phyloP scores from a whole-genome alignment of 345 rosid genomes.

The Abelmoschus esculentus region DNA sequence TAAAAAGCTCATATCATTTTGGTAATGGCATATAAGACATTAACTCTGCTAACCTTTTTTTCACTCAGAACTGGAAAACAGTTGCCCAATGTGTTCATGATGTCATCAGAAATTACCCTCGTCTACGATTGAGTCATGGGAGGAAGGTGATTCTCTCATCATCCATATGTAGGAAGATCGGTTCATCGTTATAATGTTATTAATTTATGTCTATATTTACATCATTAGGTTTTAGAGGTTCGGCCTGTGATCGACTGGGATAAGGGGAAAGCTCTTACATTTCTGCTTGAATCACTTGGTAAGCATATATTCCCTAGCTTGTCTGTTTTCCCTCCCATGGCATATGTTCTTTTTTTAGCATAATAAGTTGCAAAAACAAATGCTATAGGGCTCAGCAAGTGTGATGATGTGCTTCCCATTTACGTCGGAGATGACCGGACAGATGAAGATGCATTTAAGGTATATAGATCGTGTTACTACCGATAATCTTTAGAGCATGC shows the following conservation, averaged over 20 bases:
- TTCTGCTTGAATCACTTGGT: slow-evolving; percentile 93
- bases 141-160: slow-evolving; percentile 44
- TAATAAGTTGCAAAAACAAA: background rate
- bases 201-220: background rate
- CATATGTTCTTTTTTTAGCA: background rate
- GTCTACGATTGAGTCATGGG: slow-evolving; percentile 59
- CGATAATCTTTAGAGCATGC: background rate
- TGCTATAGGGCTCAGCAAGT: slow-evolving; percentile 47
- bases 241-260: slow-evolving; percentile 92
- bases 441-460: slow-evolving; percentile 97
- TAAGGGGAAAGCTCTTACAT: slow-evolving; percentile 86
- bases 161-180: background rate
- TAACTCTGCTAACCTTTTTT: background rate
- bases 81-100: slow-evolving; percentile 50
- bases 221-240: slow-evolving; percentile 71
- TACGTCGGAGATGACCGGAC: slow-evolving; percentile 94
- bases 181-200: background rate
- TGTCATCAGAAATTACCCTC: slow-evolving; percentile 44
- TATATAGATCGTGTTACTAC: background rate
- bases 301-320: background rate
- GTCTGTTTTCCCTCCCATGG: background rate
- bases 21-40: background rate
- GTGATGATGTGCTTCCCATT: slow-evolving; percentile 84
- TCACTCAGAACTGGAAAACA: slow-evolving; percentile 43
- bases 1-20: background rate